Conservation (phyloP, 2,329 filamentous ascomycete genomes). For the Hymenoscyphus albidus region DNA sequence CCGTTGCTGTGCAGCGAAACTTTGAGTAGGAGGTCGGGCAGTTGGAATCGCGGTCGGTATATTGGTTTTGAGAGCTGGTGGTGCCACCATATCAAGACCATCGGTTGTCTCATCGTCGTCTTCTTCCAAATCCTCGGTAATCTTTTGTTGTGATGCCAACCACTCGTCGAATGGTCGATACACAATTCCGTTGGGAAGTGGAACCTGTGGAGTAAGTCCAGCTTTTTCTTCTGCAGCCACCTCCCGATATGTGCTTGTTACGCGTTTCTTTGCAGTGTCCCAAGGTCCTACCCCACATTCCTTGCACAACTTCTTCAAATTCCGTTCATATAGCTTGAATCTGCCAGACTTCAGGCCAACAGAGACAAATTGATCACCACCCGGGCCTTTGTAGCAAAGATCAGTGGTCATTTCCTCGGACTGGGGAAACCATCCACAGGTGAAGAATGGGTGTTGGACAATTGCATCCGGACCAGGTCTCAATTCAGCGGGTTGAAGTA, state of each 20-base stretch:
- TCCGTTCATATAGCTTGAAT: conserved; percentile 40
- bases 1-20: conserved; percentile 63
- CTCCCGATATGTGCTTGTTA: conserved; percentile 56
- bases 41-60: conserved; percentile 30
- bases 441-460: conserved; percentile 77
- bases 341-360: conserved; percentile 43
- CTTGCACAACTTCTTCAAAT: conserved; percentile 54
- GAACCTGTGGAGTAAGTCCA: conserved; percentile 60
- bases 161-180: conserved; percentile 63
- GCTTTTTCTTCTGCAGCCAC: conserved; percentile 66
- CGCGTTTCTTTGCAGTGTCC: conserved; percentile 43
- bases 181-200: conserved; percentile 57
- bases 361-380: conserved; percentile 52
- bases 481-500: conserved; percentile 71
- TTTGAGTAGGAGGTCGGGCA: conserved; percentile 53
- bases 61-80: conserved; percentile 1
- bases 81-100: conserved; percentile 14
- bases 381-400: conserved; percentile 54
- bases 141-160: conserved; percentile 46
- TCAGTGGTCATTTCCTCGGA: conserved; percentile 55
- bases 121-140: conserved; percentile 5
- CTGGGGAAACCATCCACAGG: conserved; percentile 67
- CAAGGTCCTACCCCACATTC: conserved; percentile 58
- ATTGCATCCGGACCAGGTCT: conserved; percentile 74
- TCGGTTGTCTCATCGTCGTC: conserved; percentile 18